A percentile compares a stretch with the other conserved stretches of the same genome.
These are phyloP conservation scores for Athelia psychrophila DNA, from an alignment of 1,284 basidiomycete genomes.

Conservation along the genomic window DNA sequence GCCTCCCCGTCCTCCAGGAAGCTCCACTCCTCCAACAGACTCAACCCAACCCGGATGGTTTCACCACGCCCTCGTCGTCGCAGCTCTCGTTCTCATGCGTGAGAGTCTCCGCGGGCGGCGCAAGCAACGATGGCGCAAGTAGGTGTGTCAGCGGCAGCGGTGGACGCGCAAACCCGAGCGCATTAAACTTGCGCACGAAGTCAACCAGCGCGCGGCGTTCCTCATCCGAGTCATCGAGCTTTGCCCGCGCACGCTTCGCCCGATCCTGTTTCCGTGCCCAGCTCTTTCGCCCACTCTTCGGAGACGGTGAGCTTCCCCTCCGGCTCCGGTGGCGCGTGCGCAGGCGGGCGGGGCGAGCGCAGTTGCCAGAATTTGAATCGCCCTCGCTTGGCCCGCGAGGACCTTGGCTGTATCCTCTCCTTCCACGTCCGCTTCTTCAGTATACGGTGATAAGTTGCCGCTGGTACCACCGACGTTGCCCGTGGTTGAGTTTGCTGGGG, in stretches of 20 bases:
- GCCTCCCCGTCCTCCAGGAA: slow-evolving; percentile 30
- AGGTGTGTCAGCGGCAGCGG: slow-evolving; percentile 45
- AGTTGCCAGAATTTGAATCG: slow-evolving; percentile 68
- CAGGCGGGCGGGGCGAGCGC: slow-evolving; percentile 70
- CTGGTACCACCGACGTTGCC: too few relatives aligned
- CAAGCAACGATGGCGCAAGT: slow-evolving; percentile 50
- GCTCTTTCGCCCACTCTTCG: slow-evolving; percentile 67
- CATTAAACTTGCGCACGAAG: slow-evolving; percentile 78
- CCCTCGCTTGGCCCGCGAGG: slow-evolving; percentile 64
- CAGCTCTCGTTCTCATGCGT: slow-evolving; percentile 24
- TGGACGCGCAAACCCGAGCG: slow-evolving; percentile 49
- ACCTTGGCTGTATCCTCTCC: slow-evolving; percentile 70
- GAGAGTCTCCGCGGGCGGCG: slow-evolving; percentile 45
- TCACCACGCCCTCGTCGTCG: too few relatives aligned
- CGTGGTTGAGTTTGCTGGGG: too few relatives aligned
- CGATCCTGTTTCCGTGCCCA: slow-evolving; percentile 71
- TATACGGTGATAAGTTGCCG: too few relatives aligned
- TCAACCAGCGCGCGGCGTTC: slow-evolving; percentile 71
- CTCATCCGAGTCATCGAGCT: slow-evolving; percentile 65
- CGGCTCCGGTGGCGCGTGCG: slow-evolving; percentile 73
- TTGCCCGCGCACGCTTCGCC: too few relatives aligned
- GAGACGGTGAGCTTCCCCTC: slow-evolving; percentile 79
- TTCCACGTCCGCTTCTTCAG: slow-evolving; percentile 52
- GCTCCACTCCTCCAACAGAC: slow-evolving; percentile 56
- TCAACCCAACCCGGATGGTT: slow-evolving; percentile 44